Evolutionary conservation across 306 rosid species (phyloP).

Genomic region (Trifolium fragiferum): DNA sequence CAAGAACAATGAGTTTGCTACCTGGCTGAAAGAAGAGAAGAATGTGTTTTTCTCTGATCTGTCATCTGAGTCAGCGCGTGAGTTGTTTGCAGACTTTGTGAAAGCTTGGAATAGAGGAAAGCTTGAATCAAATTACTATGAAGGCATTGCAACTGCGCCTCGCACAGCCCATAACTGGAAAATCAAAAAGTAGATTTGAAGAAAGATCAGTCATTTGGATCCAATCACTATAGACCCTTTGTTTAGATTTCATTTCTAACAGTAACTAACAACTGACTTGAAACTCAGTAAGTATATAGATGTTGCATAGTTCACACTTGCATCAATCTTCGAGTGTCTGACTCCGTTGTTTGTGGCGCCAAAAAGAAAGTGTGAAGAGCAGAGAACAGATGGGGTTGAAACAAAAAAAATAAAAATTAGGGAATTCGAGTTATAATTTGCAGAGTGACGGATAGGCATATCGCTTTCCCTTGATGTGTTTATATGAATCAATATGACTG

Average conservation of each 20-base stretch:
- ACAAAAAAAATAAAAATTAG: constrained; percentile 4
- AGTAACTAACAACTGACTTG: constrained; percentile 14
- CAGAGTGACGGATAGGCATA: too few relatives aligned
- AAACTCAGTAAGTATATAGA: constrained; percentile 24
- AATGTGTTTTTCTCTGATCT: constrained; percentile 86
- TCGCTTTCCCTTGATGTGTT: too few relatives aligned
- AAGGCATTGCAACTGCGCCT: constrained; percentile 77
- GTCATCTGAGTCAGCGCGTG: constrained; percentile 68
- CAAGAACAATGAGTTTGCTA: constrained; percentile 88
- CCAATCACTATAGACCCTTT: constrained; percentile 25
- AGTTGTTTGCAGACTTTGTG: constrained; percentile 71
- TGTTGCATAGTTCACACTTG: constrained; percentile 16
- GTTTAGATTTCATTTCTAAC: constrained; percentile 27
- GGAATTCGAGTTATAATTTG: constrained; percentile 1
- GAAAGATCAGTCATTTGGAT: constrained; percentile 29
- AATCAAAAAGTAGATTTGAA: constrained; percentile 55
- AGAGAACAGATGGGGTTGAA: not conserved
- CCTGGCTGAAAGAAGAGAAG: constrained; percentile 93
- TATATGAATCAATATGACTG: too few relatives aligned
- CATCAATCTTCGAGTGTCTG: constrained; percentile 17
- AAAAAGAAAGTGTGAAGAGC: not conserved
- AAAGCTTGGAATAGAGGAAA: constrained; percentile 75
- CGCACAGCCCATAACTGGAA: constrained; percentile 88
- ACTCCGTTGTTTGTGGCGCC: not conserved
- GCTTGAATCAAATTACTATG: constrained; percentile 76